Evolutionary conservation across 1,284 basidiomycete genomes (phyloP).

Genomic region (Coriolopsis trogii): DNA sequence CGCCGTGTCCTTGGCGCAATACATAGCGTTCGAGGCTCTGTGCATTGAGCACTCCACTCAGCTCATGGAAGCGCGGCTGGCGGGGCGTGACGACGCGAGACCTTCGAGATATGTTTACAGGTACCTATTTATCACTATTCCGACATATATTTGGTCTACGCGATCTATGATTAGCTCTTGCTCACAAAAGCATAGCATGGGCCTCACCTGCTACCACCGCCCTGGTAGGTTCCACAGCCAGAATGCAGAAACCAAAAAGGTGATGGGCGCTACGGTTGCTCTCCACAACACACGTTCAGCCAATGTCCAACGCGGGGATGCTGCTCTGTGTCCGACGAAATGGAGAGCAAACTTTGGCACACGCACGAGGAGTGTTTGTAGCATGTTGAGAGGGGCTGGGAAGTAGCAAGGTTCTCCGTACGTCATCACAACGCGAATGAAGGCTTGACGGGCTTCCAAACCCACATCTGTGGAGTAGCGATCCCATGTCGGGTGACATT

Average conservation of each 20-base stretch:
- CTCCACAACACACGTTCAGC: constrained; percentile 44
- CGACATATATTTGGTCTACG: no score
- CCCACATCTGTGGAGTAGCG: constrained; percentile 48
- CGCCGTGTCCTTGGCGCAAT: no score
- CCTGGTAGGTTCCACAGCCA: constrained; percentile 32
- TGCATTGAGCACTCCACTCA: no score
- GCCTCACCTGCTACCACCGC: constrained; percentile 1
- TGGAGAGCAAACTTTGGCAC: constrained; percentile 26
- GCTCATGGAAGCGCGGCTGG: no score
- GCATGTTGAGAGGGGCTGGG: constrained; percentile 54
- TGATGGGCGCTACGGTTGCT: constrained; percentile 43
- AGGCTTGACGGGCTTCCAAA: constrained; percentile 45
- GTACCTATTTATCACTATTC: no score
- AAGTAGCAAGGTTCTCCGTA: constrained; percentile 47
- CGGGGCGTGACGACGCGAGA: no score
- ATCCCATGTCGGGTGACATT: constrained; percentile 45
- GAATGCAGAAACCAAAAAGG: constrained; percentile 32
- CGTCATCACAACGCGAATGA: constrained; percentile 39
- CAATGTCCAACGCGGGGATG: constrained; percentile 3
- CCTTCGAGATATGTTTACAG: no score
- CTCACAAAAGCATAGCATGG: background rate
- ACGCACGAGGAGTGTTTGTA: constrained; percentile 31
- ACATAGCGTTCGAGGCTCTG: no score
- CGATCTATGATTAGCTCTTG: no score
- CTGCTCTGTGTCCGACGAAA: constrained; percentile 22